Percentiles rank a stretch among this genome's conserved stretches.
Conservation (phyloP, 176 grass and related monocot genomes). For the Metroxylon sagu region DNA sequence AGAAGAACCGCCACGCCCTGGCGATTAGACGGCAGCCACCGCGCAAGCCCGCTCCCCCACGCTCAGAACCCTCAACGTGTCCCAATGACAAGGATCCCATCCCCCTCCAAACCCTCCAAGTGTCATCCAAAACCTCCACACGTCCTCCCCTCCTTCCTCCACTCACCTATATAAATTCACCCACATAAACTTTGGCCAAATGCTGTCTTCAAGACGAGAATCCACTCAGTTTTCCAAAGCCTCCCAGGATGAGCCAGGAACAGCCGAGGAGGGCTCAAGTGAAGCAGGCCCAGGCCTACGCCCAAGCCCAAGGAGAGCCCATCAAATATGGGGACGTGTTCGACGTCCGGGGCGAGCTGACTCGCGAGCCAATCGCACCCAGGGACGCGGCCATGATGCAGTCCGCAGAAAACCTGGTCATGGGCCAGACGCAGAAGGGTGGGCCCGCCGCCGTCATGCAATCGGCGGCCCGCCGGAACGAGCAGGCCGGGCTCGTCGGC, state of each 20-base stretch:
- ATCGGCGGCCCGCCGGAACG: conserved; percentile 40
- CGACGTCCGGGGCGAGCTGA: conserved; percentile 31
- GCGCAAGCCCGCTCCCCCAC: no score
- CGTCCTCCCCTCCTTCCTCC: no score
- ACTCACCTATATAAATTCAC: no score
- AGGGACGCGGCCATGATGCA: conserved; percentile 56
- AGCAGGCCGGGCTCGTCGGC: conserved; percentile 27
- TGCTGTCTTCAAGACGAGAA: no score
- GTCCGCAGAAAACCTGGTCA: conserved; percentile 33
- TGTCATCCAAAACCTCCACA: no score
- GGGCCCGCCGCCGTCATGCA: conserved; percentile 31
- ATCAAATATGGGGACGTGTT: conserved; percentile 62
- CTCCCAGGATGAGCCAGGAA: conserved; percentile 42
- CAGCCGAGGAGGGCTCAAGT: conserved; percentile 27
- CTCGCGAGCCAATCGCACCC: conserved; percentile 31
- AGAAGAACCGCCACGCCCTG: no score
- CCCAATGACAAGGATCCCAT: no score
- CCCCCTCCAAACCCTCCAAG: no score
- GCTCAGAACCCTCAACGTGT: no score
- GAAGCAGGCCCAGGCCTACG: background rate
- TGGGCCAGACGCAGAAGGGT: conserved; percentile 33
- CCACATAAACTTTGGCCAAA: no score
- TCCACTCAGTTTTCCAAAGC: no score
- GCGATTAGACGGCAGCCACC: no score
- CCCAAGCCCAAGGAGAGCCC: background rate